Conservation (phyloP, 169 alveolate species). For the Plasmodium cynomolgi region DNA sequence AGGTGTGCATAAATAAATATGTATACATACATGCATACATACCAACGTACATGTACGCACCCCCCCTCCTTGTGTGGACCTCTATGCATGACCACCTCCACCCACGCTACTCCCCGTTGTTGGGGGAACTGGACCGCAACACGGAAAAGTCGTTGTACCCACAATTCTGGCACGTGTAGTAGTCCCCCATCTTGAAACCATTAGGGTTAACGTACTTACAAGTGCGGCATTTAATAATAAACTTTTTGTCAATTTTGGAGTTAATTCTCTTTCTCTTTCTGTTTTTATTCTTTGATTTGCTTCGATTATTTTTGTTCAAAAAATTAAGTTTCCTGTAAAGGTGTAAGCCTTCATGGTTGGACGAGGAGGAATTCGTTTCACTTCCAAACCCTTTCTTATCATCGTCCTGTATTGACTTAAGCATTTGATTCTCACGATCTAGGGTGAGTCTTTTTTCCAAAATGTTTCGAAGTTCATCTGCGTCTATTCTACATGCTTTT, state of each 20-base stretch:
- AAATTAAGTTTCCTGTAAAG: constrained; percentile 44
- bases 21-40: background rate
- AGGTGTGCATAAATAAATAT: background rate
- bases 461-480: constrained; percentile 31
- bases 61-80: background rate
- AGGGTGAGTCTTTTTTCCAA: constrained; percentile 30
- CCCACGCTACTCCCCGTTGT: constrained; percentile 23
- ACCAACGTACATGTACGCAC: background rate
- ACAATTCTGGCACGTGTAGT: constrained; percentile 65
- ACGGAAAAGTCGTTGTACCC: constrained; percentile 67
- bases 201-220: constrained; percentile 51
- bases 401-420: constrained; percentile 46
- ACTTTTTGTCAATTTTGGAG: constrained; percentile 50
- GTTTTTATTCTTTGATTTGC: constrained; percentile 44
- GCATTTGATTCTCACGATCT: constrained; percentile 27
- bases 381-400: constrained; percentile 60
- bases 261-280: constrained; percentile 51
- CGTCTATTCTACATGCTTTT: constrained; percentile 59
- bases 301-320: constrained; percentile 35
- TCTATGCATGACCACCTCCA: background rate
- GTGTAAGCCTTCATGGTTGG: constrained; percentile 45
- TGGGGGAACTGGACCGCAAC: constrained; percentile 47
- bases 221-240: constrained; percentile 57
- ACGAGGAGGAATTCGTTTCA: constrained; percentile 55
- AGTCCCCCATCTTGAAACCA: constrained; percentile 64